phyloP scores from a whole-genome alignment of 495 filamentous ascomycete genomes.

The Achaetomiella virescens region DNA sequence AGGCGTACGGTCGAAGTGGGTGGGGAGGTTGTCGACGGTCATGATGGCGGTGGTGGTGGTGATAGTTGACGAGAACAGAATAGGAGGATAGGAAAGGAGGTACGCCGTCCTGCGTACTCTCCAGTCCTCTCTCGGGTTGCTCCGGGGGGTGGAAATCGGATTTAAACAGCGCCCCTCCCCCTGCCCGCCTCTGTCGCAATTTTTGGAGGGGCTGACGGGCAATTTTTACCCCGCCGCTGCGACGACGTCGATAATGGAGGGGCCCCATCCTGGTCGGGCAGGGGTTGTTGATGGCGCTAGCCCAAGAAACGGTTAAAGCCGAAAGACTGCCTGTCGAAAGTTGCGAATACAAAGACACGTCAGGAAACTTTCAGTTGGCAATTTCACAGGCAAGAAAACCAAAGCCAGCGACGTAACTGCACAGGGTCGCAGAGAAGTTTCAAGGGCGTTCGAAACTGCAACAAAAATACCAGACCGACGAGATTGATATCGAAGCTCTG shows the following conservation, averaged over 20 bases:
- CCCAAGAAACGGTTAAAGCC: neutral
- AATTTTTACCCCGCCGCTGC: conserved; percentile 30
- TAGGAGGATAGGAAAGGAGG: too few species aligned
- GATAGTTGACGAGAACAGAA: neutral
- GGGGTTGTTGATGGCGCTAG: neutral
- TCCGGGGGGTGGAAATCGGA: neutral
- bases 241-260: conserved; percentile 23
- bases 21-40: conserved; percentile 13
- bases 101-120: too few species aligned
- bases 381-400: neutral
- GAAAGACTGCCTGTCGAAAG: neutral
- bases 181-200: conserved; percentile 6
- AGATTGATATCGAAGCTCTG: too few species aligned
- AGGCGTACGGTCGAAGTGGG: conserved; percentile 18
- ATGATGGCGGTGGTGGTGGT: conserved; percentile 6
- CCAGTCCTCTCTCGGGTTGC: neutral
- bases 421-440: too few species aligned
- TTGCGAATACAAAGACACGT: neutral
- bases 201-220: conserved; percentile 20
- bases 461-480: too few species aligned
- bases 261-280: conserved; percentile 2
- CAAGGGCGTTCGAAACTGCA: too few species aligned
- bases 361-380: too few species aligned
- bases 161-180: neutral
- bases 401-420: neutral